These are phyloP conservation scores for Drechslerella dactyloides DNA, from an alignment of 2,329 filamentous ascomycete species.

Conservation along the genomic window DNA sequence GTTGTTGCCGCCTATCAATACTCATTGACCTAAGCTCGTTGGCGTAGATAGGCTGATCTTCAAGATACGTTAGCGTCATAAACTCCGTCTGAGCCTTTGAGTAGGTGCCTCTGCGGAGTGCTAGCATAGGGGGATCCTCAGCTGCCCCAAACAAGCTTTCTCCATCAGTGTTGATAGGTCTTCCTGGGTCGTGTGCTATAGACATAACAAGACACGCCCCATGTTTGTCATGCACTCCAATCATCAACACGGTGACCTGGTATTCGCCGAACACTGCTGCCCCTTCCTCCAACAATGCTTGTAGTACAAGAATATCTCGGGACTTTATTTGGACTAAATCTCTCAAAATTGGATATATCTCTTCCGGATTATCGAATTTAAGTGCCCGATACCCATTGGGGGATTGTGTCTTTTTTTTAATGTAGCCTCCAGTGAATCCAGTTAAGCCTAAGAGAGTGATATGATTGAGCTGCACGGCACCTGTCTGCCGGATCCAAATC, in stretches of 20 bases:
- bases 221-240: not conserved
- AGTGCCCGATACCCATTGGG: not conserved
- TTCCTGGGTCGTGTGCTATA: not conserved
- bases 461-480: constrained; percentile 3
- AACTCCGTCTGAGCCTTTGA: constrained; percentile 21
- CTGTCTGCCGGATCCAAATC: constrained; percentile 21
- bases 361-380: not conserved
- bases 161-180: not conserved
- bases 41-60: not conserved
- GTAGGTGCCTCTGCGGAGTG: constrained; percentile 11
- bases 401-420: not conserved
- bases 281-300: not conserved
- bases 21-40: not conserved
- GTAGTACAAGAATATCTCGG: not conserved
- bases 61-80: constrained; percentile 12
- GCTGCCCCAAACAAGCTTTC: not conserved
- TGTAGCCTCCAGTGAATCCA: not conserved
- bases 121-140: not conserved
- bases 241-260: not conserved
- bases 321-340: not conserved
- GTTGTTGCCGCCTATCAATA: not conserved
- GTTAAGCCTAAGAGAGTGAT: constrained; percentile 8
- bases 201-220: not conserved
- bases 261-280: constrained; percentile 1
- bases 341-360: not conserved